Base-by-base conservation (phyloP, 2,329 filamentous ascomycete species). In the Colletotrichum spaethianum region DNA sequence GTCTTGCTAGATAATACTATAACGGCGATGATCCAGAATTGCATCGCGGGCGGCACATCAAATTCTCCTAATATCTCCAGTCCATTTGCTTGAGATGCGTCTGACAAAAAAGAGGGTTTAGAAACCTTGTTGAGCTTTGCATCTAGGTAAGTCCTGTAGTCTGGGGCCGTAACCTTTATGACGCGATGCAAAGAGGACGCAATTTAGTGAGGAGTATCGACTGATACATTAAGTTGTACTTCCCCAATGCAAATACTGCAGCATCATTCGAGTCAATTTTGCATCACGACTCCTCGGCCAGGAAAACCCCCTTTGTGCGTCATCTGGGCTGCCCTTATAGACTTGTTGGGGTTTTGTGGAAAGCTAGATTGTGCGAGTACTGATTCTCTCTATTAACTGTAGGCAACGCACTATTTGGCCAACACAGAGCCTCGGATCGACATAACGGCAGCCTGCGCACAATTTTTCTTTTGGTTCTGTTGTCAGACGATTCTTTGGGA, bases 191-290 rank as follows among this genome's bases (percentile, higher is more conserved):
- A 14, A 9, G 3, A n/a, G 26, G 6, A 11, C 11, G 40, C 11
- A 42, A 42, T 2, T 2, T 8, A 36, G 11, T 9, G 33, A 11
- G 33, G 33, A 18, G 14, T 23, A 20, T 40, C 28, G 42, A 12
- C 52, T 55, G 2, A 60, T 44, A 38, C n/a, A n/a, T n/a, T 12
- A 23, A 20, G 23, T 31, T 36, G 26, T 36, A n/a, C n/a, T n/a
- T n/a, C n/a, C n/a, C 5, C 18, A 66, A 62, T 26, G 67, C 62
- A 7, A 53, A 53, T 23, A 80, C 80, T 46, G 84, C 83, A 8
- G 85, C 84, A 82, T 86, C 53, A 80, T 86, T 16, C 82, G 84
- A 2, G 82, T 85, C 59, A 79, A 82, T 0, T 85, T 84, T 69
- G 80, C 85, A 44, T 74, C 79, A 33, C 71, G 77, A 3, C 73